phyloP scores from a whole-genome alignment of 2,329 filamentous ascomycete genomes.

The Hypoxylon sp. region DNA sequence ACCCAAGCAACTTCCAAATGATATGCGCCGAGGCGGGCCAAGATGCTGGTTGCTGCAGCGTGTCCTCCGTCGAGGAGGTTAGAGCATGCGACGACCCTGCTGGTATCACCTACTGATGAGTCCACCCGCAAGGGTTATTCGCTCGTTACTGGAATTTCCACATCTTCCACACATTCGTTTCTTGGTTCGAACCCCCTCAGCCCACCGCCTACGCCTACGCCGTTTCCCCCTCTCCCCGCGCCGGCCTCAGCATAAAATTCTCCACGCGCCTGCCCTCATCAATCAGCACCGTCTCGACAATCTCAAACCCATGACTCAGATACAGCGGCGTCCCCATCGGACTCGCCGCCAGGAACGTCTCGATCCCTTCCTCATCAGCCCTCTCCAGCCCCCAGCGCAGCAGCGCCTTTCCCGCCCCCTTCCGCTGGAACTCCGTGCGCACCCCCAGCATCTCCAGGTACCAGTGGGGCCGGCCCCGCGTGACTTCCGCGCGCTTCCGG shows the following conservation, averaged over 20 bases:
- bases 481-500: constrained; percentile 52
- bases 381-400: constrained; percentile 61
- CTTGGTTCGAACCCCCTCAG: too few relatives aligned
- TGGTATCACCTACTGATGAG: too few relatives aligned
- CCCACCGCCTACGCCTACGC: too few relatives aligned
- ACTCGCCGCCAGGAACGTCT: constrained; percentile 65
- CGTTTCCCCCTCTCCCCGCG: too few relatives aligned
- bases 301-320: constrained; percentile 60
- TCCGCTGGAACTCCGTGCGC: constrained; percentile 57
- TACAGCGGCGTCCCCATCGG: constrained; percentile 61
- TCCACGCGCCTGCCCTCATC: constrained; percentile 51
- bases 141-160: too few relatives aligned
- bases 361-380: constrained; percentile 57
- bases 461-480: constrained; percentile 59
- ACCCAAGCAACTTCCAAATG: too few relatives aligned
- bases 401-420: constrained; percentile 58
- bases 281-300: constrained; percentile 53
- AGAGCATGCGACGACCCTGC: too few relatives aligned
- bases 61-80: too few relatives aligned
- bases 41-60: too few relatives aligned
- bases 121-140: too few relatives aligned
- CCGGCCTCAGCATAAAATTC: constrained; percentile 53
- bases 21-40: too few relatives aligned
- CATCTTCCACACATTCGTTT: background rate
- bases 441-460: constrained; percentile 63